Base-by-base conservation (phyloP, 352 stramenopile genomes). In the Globisporangium carolinianum region DNA sequence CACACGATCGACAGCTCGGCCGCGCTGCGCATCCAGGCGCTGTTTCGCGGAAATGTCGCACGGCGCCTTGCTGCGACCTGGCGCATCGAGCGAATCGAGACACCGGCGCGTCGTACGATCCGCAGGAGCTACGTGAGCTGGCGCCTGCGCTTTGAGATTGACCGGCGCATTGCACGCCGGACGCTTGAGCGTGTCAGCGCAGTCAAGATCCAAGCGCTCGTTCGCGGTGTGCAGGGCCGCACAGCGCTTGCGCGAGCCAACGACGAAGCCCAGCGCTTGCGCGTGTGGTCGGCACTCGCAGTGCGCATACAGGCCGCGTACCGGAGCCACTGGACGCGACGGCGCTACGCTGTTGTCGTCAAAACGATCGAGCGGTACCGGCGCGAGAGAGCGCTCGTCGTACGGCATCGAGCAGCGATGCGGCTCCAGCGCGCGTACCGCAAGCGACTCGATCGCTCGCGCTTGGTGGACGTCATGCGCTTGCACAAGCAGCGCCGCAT, bases 1-100 rank as follows among this genome's bases (percentile, higher is more conserved):
- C 70, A 76, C 32, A 89, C 83, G 42, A 91, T 93, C 53, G 66
- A 73, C 46, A 69, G 83, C 37, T 93, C 83, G 11, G 79, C 83
- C 0, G 83, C 73, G 18, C 41, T 93, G n/a, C 73, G 80, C 12
- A 73, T 93, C 5, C 80, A 93, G 47, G 81, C 80, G 0, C 71
- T 82, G 24, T 87, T 76, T 57, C 78, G 83, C 24, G 80, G 83
- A 0, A 66, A 84, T 48, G 42, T 78, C 12, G 78, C 73, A 12
- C 71, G 83, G n/a, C 53, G 47, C 18, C 54, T 86, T 45, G 83
- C 79, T 5, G 62, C 68, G 1, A 72, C 62, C 0, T 91, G 83
- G 83, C 76, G 78, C 35, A 57, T 70, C 47, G 65, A 69, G 50
- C 72, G 85, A 60, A 65, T 92, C 32, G 68, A 90, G 47, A 58